Percentiles rank a stretch among this genome's conserved stretches.
Evolutionary conservation across 192 early-diverging fungal genomes (phyloP).

Genomic region (Backusella psychrophila): DNA sequence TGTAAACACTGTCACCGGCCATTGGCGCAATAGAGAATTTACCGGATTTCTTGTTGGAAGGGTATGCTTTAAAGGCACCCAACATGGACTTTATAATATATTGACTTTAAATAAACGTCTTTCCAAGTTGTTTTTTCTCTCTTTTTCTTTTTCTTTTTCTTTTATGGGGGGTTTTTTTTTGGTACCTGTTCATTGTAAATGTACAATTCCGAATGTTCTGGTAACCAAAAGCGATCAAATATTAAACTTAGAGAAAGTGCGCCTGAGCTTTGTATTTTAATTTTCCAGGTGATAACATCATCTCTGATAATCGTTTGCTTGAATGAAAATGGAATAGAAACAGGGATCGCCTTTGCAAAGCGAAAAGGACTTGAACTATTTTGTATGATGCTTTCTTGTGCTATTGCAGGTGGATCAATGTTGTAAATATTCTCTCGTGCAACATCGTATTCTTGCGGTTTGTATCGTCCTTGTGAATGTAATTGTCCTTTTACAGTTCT

Average conservation of each 20-base stretch:
- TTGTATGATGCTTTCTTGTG: not conserved
- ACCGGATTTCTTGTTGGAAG: constrained; percentile 39
- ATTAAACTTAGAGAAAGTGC: constrained; percentile 43
- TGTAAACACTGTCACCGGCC: constrained; percentile 30
- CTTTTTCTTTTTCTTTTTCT: not conserved
- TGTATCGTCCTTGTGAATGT: not conserved
- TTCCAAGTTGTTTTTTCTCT: no score
- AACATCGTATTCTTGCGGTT: not conserved
- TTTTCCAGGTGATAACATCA: constrained; percentile 40
- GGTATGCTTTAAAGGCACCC: constrained; percentile 37
- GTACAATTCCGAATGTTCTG: constrained; percentile 34
- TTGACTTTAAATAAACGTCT: not conserved
- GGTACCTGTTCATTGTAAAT: constrained; percentile 34
- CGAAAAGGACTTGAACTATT: constrained; percentile 22
- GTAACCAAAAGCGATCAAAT: constrained; percentile 43
- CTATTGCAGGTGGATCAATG: not conserved
- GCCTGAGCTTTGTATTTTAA: constrained; percentile 35
- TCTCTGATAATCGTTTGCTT: not conserved
- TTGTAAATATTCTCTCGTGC: not conserved
- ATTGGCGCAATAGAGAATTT: constrained; percentile 43
- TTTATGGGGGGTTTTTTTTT: not conserved
- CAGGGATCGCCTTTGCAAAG: constrained; percentile 39
- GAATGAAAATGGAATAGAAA: constrained; percentile 21
- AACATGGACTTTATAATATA: constrained; percentile 8
- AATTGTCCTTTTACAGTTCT: not conserved